phyloP scores from a whole-genome alignment of 1,284 basidiomycete genomes.

The Kalmanozyma brasiliensis region DNA sequence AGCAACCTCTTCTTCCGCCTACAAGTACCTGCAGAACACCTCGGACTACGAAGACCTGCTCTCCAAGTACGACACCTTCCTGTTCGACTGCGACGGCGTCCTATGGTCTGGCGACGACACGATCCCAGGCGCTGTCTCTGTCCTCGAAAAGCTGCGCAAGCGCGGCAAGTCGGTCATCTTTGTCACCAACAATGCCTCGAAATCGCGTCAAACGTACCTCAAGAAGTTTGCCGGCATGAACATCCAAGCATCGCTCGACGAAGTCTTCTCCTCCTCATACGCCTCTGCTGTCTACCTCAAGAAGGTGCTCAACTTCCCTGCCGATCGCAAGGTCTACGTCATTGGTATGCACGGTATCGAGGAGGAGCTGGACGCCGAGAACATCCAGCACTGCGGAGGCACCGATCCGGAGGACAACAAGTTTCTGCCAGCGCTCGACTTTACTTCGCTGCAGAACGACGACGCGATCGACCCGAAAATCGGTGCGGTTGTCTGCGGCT shows the following conservation, averaged over 20 bases:
- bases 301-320: conserved; percentile 85
- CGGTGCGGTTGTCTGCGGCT: conserved; percentile 88
- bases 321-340: conserved; percentile 93
- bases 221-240: conserved; percentile 89
- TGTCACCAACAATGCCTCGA: conserved; percentile 98
- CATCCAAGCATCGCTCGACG: conserved; percentile 80
- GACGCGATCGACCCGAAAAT: conserved; percentile 78
- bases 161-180: conserved; percentile 89
- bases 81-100: conserved; percentile 88
- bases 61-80: conserved; percentile 62
- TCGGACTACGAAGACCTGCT: conserved; percentile 53
- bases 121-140: conserved; percentile 68
- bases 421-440: conserved; percentile 78
- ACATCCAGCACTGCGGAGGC: conserved; percentile 83
- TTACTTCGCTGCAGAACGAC: conserved; percentile 72
- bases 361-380: conserved; percentile 87
- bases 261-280: conserved; percentile 95
- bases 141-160: conserved; percentile 61
- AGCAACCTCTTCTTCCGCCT: conserved; percentile 14
- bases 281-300: conserved; percentile 93
- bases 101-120: conserved; percentile 79
- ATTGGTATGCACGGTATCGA: conserved; percentile 92
- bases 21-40: conserved; percentile 43
- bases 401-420: conserved; percentile 85
- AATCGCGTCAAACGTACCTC: conserved; percentile 87